phyloP scores from a whole-genome alignment of 2,329 filamentous ascomycete species.

The Ophiostoma sp. region DNA sequence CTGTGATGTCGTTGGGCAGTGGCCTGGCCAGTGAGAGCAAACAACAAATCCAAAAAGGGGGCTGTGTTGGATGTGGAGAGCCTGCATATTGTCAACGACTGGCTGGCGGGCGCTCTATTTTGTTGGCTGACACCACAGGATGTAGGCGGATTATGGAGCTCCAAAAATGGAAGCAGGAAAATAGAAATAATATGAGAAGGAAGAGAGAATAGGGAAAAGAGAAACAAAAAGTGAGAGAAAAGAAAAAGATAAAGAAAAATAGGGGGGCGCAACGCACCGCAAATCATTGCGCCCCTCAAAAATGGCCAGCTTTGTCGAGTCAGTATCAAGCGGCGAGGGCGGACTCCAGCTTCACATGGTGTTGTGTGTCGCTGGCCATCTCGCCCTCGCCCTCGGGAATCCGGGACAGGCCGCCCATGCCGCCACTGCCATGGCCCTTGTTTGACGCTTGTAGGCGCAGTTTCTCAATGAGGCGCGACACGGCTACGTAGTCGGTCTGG shows the following conservation, averaged over 20 bases:
- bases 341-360: slow-evolving; percentile 40
- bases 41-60: background rate
- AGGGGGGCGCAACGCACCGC: background rate
- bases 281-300: background rate
- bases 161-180: slow-evolving; percentile 11
- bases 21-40: background rate
- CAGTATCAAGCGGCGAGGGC: slow-evolving; percentile 36
- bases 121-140: background rate
- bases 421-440: slow-evolving; percentile 30
- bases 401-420: slow-evolving; percentile 53
- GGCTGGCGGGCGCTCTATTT: background rate
- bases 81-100: background rate
- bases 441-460: slow-evolving; percentile 62
- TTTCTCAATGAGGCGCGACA: slow-evolving; percentile 84
- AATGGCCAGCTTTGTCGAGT: background rate
- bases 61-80: slow-evolving; percentile 6
- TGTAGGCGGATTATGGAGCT: slow-evolving; percentile 17
- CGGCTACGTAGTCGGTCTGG: slow-evolving; percentile 72
- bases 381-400: slow-evolving; percentile 61
- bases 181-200: slow-evolving; percentile 15
- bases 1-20: background rate
- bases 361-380: slow-evolving; percentile 43
- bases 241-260: slow-evolving; percentile 23
- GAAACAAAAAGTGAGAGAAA: slow-evolving; percentile 18
- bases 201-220: slow-evolving; percentile 28